A percentile compares a stretch with the other conserved stretches of the same genome.
phyloP scores from a whole-genome alignment of 1,139 yeast genomes.

The Pneumocystis murina region DNA sequence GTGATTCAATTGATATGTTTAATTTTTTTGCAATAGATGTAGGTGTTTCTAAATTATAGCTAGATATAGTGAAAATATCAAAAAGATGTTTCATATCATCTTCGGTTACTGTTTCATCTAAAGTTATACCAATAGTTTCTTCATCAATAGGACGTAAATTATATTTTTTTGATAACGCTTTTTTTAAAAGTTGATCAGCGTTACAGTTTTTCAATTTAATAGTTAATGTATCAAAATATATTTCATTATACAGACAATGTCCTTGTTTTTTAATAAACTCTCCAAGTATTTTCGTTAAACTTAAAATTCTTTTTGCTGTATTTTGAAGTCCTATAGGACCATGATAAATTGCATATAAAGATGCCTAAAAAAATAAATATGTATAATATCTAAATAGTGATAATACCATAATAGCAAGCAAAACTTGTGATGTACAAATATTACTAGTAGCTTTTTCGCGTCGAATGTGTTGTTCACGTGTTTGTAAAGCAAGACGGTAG shows the following conservation, averaged over 20 bases:
- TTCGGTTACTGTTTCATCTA: constrained; percentile 72
- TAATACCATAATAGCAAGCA: constrained; percentile 65
- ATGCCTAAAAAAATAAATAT: not conserved
- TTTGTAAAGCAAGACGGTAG: constrained; percentile 80
- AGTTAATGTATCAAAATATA: constrained; percentile 82
- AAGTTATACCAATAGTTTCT: constrained; percentile 49
- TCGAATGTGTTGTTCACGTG: constrained; percentile 94
- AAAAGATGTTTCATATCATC: constrained; percentile 47
- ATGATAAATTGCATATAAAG: constrained; percentile 59
- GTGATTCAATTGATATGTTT: constrained; percentile 9
- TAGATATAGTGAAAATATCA: constrained; percentile 29
- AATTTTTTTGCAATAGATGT: constrained; percentile 24
- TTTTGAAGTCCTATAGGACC: constrained; percentile 79
- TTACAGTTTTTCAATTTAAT: constrained; percentile 32
- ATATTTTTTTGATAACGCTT: constrained; percentile 50
- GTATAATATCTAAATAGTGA: not conserved
- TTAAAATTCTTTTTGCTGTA: constrained; percentile 67
- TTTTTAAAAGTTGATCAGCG: constrained; percentile 41
- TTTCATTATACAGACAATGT: constrained; percentile 41
- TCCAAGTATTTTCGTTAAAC: constrained; percentile 61
- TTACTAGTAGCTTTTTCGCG: constrained; percentile 96
- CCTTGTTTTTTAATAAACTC: constrained; percentile 25
- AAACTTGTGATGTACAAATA: constrained; percentile 94
- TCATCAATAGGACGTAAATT: constrained; percentile 61
- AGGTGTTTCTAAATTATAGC: constrained; percentile 10